These are phyloP conservation scores for Vanrija sp. DNA, from an alignment of 1,284 basidiomycete genomes.

Conservation along the genomic window DNA sequence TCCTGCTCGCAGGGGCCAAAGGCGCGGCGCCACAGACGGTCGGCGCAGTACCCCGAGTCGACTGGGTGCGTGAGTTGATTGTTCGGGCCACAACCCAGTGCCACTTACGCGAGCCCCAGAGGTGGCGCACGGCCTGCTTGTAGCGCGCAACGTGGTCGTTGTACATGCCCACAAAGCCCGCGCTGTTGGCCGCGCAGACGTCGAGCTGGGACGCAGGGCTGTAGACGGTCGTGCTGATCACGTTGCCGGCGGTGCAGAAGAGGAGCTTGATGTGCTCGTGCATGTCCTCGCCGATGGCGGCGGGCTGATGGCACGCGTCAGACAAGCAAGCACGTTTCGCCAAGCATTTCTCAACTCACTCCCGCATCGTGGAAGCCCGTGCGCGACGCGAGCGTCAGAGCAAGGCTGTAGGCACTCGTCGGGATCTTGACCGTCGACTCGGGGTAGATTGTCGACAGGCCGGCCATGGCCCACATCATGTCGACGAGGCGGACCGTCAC, in stretches of 20 bases:
- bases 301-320: not conserved
- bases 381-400: constrained; percentile 28
- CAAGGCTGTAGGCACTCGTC: constrained; percentile 38
- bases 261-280: constrained; percentile 43
- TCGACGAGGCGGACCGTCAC: constrained; percentile 37
- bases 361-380: constrained; percentile 44
- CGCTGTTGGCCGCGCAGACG: constrained; percentile 30
- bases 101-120: constrained; percentile 28
- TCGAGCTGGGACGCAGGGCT: constrained; percentile 42
- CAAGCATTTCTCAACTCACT: not conserved
- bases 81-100: not conserved
- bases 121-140: constrained; percentile 39
- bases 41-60: constrained; percentile 34
- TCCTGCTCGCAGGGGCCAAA: constrained; percentile 14
- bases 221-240: constrained; percentile 39
- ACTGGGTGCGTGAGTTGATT: not conserved
- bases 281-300: constrained; percentile 41
- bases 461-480: constrained; percentile 41
- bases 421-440: constrained; percentile 36
- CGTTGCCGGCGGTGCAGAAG: constrained; percentile 38
- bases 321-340: not conserved
- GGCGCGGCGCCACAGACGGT: constrained; percentile 19
- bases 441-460: constrained; percentile 38
- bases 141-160: constrained; percentile 38
- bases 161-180: constrained; percentile 23